Base-by-base conservation (phyloP, 371 early-diverging fungal genomes). In the Mortierella sp. region DNA sequence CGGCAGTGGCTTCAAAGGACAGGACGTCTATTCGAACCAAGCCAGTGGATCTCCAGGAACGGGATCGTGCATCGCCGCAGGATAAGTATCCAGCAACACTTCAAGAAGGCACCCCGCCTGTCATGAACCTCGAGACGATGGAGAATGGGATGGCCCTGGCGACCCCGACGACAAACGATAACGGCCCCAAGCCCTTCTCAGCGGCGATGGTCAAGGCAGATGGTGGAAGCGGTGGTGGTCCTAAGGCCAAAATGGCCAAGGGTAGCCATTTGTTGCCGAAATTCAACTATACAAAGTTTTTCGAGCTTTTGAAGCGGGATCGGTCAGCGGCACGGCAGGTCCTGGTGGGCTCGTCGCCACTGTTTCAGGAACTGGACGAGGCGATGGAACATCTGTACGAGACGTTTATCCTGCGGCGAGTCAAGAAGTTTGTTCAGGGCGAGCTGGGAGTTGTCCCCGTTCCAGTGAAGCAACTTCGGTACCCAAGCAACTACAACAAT, bases 301-400 rank as follows among this genome's bases (percentile, higher is more conserved):
- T 87, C 44, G 41, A 71, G 1, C 47, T 86, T 14, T 40, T 86
- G 19, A 76, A 75, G 68, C 74, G 86, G 31, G 64, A 70, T 24
- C 73, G 87, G 44, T 40, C 47, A n/a, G 64, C 70, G 11, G 74
- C 55, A 9, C 79, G 85, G 22, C 71, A 64, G 55, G 80, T 86
- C 52, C 69, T 87, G 37, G 87, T 87, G 0, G 87, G 86, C 13
- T 85, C 87, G 5, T 75, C 78, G 2, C 87, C 87, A 14, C 65
- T 87, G 37, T 76, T 73, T 45, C 87, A 87, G 43, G 70, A 77
- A 48, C 74, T 87, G 41, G 86, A 83, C 37, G 71, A 69, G 41
- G 87, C 87, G 0, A 24, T 70, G 65, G 68, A 77, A 14, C 68
- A 82, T 24, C 75, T 65, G 9, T 87, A 87, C 43, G 80, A 87